Conservation (phyloP, 257 asterid genomes). For the Solanum chiquidenum region DNA sequence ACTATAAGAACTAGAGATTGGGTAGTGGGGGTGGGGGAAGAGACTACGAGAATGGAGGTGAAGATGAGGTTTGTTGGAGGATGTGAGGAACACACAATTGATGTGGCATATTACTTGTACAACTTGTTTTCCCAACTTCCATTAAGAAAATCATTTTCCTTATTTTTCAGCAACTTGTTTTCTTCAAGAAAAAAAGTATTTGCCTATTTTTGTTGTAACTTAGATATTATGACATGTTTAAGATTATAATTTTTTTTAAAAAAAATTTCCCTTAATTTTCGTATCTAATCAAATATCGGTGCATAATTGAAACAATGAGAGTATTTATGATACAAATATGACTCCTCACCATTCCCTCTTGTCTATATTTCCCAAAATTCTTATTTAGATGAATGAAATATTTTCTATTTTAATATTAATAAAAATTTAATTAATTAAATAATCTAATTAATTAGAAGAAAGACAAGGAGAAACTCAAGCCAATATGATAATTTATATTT, state of each 20-base stretch:
- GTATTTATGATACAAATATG: not conserved
- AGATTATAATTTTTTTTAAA: too few species aligned
- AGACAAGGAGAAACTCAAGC: not conserved
- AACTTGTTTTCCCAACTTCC: not conserved
- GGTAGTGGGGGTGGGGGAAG: not conserved
- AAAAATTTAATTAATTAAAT: not conserved
- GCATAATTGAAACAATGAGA: not conserved
- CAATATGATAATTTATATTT: not conserved
- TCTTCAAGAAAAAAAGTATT: not conserved
- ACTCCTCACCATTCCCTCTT: not conserved
- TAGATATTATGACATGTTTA: not conserved
- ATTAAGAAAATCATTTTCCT: not conserved
- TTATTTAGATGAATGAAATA: not conserved
- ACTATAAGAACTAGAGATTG: not conserved
- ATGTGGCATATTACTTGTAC: not conserved
- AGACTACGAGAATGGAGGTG: not conserved
- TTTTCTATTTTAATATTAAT: not conserved
- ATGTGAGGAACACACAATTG: not conserved
- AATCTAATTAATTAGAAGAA: not conserved
- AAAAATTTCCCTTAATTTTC: not conserved
- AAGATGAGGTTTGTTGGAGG: not conserved
- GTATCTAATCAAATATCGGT: not conserved
- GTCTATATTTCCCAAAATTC: not conserved
- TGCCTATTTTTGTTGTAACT: not conserved
- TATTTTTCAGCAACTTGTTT: not conserved